Evolutionary conservation across 495 filamentous ascomycete genomes (phyloP).

Genomic region (Clohesyomyces aquaticus): DNA sequence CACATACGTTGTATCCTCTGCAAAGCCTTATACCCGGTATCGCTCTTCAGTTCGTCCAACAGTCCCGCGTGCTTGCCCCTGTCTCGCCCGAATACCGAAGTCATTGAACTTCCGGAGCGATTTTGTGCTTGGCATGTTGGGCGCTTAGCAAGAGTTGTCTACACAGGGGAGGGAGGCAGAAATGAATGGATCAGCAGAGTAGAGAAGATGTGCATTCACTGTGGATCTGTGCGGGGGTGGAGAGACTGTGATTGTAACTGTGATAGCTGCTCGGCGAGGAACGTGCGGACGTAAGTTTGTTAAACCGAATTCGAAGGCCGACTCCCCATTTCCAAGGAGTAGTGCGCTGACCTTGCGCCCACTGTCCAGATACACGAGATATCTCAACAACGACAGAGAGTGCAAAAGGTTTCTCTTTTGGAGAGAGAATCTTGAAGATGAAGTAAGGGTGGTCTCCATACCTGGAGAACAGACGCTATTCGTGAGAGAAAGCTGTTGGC

Average conservation of each 20-base stretch:
- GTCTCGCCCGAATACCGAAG: conserved; percentile 3
- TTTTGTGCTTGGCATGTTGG: conserved; percentile 34
- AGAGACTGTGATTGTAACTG: conserved; percentile 28
- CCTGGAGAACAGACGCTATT: conserved; percentile 8
- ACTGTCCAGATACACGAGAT: no score
- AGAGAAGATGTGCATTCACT: conserved; percentile 39
- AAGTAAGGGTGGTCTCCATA: neutral
- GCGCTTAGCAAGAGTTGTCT: conserved; percentile 21
- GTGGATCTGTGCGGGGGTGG: conserved; percentile 37
- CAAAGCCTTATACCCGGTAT: conserved; percentile 26
- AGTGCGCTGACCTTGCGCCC: no score
- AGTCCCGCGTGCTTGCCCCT: conserved; percentile 23
- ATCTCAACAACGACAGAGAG: conserved; percentile 32
- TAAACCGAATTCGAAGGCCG: conserved; percentile 14
- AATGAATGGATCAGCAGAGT: conserved; percentile 36
- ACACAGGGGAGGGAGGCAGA: conserved; percentile 8
- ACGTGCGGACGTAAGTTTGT: conserved; percentile 31
- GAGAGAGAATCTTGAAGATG: neutral
- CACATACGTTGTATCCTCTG: conserved; percentile 37
- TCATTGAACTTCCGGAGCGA: conserved; percentile 17
- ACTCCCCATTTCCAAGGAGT: no score
- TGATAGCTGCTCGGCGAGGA: conserved; percentile 30
- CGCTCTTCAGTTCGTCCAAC: conserved; percentile 28
- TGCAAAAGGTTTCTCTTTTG: conserved; percentile 23
- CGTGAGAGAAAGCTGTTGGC: conserved; percentile 27